Base-by-base conservation (phyloP, 257 asterid genomes). In the Perilla frutescens region DNA sequence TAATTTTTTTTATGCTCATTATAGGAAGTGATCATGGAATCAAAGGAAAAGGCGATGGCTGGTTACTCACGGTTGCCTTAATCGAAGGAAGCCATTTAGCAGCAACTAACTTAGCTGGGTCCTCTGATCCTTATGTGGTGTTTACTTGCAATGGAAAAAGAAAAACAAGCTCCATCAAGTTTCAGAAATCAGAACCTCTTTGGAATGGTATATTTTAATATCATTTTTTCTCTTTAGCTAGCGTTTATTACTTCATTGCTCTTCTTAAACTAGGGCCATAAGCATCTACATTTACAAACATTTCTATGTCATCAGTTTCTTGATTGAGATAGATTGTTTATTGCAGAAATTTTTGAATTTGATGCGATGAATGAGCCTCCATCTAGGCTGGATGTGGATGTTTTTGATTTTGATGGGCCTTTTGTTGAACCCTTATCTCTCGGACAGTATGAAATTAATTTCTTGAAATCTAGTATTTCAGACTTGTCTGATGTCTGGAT, bases 331-430 rank as follows among this genome's bases (percentile, higher is more conserved):
- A 36, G 11, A 70, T 72, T 80, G 76, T 61, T 74, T 26, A 58
- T 68, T 84, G 89, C 96, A 95, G 98, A 95, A 83, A 90, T 95
- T 71, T 89, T 92, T 79, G 99, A 91, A 75, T 91, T 95, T 83
- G 99, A 95, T 87, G 98, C 99, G 41, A 90, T 95, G 99, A 93
- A 91, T 45, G 98, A 95, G 37, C 97, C 97, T 50, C 99, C 99
- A 41, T 95, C 98, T 2, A 91, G 90, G 80, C 77, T 95, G 77
- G 91, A 88, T 39, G 86, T 90, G 77, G 98, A 95, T 83, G 98
- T 89, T 76, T 90, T 84, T 70, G 96, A 92, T 82, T 92, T 88
- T 67, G 99, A 95, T 71, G 98, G 99, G 61, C 98, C 99, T 77
- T 91, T 90, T 65, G 93, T 88, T 66, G 99, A 91, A 73, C 91